Base-by-base conservation (phyloP, 805 yeast genomes). In the Sungouiella thailandica region DNA sequence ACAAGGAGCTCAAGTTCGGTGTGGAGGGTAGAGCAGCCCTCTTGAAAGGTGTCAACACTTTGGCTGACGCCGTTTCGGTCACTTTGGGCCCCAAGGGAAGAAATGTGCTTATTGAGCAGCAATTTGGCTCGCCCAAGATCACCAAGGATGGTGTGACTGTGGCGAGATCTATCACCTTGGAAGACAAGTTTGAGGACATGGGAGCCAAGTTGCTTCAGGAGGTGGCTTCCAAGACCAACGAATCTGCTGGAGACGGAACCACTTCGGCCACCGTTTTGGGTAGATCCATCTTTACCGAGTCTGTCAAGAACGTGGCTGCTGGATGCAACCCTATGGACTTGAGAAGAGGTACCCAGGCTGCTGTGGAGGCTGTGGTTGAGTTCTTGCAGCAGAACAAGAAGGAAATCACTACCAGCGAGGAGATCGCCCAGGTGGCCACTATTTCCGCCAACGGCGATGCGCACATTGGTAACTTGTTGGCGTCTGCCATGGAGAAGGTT, bases 81-180 rank as follows among this genome's bases (percentile, higher is more conserved):
- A 93, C 98, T 24, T 72, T 90, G 42, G 98, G 98, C 34, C 98
- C 98, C 53, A 89, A 89, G 64, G 98, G 98, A 56, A 82, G 98
- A 66, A 90, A 88, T 54, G 98, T 88, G 24, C 74, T 90, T 50
- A 89, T 93, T 58, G 97, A 90, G 70, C 98, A 93, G 70, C 83
- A 86, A 44, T 93, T 86, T 49, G 97, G 96, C 47, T 77, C 95
- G 34, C 98, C 98, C 52, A 90, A 90, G 72, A 90, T 90, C 74
- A 90, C 98, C 65, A 90, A 90, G 71, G 98, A 90, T 62, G 98
- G 98, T 76, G 97, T 88, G 33, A 87, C 97, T 29, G 97, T 90
- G 40, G 98, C 98, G 42, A 78, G 74, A 55, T 80, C 94, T 35
- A 78, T 90, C 52, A 75, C 77, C 26, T 70, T 93, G 48, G 69